Evolutionary conservation across 2,329 filamentous ascomycete genomes (phyloP).

Genomic region (Myriosclerotinia curreyana): DNA sequence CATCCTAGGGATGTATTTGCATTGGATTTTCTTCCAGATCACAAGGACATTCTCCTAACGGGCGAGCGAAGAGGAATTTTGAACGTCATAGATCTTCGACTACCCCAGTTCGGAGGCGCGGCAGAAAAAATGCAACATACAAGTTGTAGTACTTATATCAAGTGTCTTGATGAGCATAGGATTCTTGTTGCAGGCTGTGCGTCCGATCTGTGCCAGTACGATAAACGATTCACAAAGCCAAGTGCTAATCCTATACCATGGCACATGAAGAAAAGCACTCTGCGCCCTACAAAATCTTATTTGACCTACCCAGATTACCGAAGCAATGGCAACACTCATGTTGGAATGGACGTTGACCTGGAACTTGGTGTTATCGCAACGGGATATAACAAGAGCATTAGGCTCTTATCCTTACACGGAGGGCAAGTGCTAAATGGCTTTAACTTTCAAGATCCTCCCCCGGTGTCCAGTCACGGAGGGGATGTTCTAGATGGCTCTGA

Average conservation of each 20-base stretch:
- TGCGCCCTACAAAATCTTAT: slow-evolving; percentile 40
- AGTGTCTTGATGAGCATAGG: slow-evolving; percentile 48
- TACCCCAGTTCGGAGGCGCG: slow-evolving; percentile 31
- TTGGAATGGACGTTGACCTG: slow-evolving; percentile 52
- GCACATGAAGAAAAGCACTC: slow-evolving; percentile 3
- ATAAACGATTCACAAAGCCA: slow-evolving; percentile 47
- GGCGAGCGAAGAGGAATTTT: slow-evolving; percentile 48
- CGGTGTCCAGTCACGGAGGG: no score
- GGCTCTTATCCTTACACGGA: slow-evolving; percentile 34
- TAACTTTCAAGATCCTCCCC: not conserved
- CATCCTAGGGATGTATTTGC: slow-evolving; percentile 46
- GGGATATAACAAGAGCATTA: slow-evolving; percentile 30
- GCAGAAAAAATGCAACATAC: slow-evolving; percentile 38
- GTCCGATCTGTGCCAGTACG: slow-evolving; percentile 54
- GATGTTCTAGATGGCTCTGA: no score
- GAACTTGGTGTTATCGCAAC: slow-evolving; percentile 52
- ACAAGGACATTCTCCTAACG: slow-evolving; percentile 48
- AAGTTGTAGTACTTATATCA: slow-evolving; percentile 49
- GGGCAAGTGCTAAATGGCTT: slow-evolving; percentile 23
- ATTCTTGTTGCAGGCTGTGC: slow-evolving; percentile 53
- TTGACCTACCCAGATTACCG: slow-evolving; percentile 50
- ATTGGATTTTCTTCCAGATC: slow-evolving; percentile 47
- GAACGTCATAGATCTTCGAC: slow-evolving; percentile 38
- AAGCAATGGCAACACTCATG: slow-evolving; percentile 49
- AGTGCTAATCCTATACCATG: slow-evolving; percentile 15